These are phyloP conservation scores for Tricholoma sp. DNA, from an alignment of 768 basidiomycete genomes.

Conservation along the genomic window DNA sequence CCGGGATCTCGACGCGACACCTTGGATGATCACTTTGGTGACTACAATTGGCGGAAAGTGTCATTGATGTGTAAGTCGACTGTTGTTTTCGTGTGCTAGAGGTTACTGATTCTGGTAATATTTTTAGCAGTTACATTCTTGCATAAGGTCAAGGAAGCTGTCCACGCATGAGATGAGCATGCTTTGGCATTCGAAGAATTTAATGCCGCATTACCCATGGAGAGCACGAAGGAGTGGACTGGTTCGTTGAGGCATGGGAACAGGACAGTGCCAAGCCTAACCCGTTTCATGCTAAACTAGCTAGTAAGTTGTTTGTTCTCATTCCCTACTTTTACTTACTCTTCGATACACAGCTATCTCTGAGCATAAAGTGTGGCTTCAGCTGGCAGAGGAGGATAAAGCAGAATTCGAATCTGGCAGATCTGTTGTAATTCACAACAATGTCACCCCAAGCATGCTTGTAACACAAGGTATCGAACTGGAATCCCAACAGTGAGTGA, in stretches of 20 bases:
- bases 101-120: neutral
- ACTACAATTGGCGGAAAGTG: conserved; percentile 25
- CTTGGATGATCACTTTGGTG: conserved; percentile 18
- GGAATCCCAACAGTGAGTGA: neutral
- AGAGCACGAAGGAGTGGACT: conserved; percentile 1
- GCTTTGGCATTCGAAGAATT: conserved; percentile 10
- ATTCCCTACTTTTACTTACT: neutral
- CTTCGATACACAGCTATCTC: conserved; percentile 1
- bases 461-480: conserved; percentile 16
- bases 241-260: conserved; percentile 6
- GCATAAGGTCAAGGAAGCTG: conserved; percentile 10
- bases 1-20: conserved; percentile 19
- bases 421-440: conserved; percentile 1
- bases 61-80: too few species aligned
- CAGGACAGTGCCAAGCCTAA: conserved; percentile 2
- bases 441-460: conserved; percentile 16
- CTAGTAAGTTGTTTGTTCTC: neutral
- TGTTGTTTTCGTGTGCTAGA: neutral
- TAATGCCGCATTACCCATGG: neutral
- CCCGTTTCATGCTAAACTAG: neutral
- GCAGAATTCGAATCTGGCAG: neutral
- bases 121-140: conserved; percentile 6
- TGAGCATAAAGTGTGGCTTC: conserved; percentile 3
- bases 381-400: conserved; percentile 10
- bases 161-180: conserved; percentile 1